Evolutionary conservation across 225 moss, liverwort and hornwort genomes (phyloP).

Genomic region (Bryoerythrophyllum caledonicum): DNA sequence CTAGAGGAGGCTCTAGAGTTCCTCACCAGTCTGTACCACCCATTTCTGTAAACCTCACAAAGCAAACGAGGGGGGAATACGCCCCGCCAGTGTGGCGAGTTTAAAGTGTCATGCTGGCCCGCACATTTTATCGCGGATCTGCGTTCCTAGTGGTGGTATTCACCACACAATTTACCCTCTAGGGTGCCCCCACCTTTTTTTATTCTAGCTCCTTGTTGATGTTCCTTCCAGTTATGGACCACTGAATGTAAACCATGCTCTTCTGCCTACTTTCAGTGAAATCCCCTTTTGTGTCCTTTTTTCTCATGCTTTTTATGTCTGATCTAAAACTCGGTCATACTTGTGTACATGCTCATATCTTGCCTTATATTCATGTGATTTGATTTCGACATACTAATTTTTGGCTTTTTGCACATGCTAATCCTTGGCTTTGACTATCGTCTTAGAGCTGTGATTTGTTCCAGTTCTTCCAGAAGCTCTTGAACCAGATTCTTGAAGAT

Average conservation of each 20-base stretch:
- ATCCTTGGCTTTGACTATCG: background rate
- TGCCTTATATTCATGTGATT: background rate
- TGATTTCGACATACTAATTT: too few species aligned
- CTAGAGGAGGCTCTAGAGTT: conserved; percentile 27
- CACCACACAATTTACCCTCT: conserved; percentile 58
- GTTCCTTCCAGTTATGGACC: conserved; percentile 29
- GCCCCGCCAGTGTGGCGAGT: conserved; percentile 75
- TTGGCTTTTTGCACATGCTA: background rate
- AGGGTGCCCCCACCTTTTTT: conserved; percentile 38
- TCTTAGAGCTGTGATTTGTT: conserved; percentile 4
- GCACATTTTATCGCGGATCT: conserved; percentile 93
- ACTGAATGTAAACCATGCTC: conserved; percentile 34
- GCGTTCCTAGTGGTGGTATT: conserved; percentile 68
- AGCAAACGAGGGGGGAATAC: conserved; percentile 39
- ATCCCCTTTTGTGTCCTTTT: background rate
- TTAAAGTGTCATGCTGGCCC: conserved; percentile 85
- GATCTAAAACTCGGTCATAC: background rate
- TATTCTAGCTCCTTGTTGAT: conserved; percentile 38
- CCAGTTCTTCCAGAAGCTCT: conserved; percentile 49
- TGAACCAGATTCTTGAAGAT: conserved; percentile 69
- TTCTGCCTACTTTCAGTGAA: conserved; percentile 29
- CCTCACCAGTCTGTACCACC: conserved; percentile 23
- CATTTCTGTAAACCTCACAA: conserved; percentile 35
- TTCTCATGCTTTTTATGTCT: conserved; percentile 1
- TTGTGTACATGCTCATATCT: conserved; percentile 7